A percentile compares a stretch with the other conserved stretches of the same genome.
Evolutionary conservation across 1,284 basidiomycete species (phyloP).

Genomic region (Sparassis latifolia): DNA sequence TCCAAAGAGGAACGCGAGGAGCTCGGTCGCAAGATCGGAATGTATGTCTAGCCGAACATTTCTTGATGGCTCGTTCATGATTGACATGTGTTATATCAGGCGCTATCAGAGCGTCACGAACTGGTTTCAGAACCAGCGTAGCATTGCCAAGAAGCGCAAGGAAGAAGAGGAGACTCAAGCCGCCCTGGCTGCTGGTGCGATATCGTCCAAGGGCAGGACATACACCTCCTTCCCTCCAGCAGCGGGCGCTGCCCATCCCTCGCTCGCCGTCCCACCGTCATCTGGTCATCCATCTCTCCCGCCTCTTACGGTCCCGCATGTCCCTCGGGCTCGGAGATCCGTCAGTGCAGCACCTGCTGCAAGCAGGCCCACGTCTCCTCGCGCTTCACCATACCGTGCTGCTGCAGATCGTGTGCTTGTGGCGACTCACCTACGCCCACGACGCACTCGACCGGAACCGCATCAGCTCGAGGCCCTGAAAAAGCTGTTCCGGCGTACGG

Average conservation of each 20-base stretch:
- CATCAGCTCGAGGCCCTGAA: constrained; percentile 70
- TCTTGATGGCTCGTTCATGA: not conserved
- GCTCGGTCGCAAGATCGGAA: constrained; percentile 61
- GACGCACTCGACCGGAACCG: constrained; percentile 70
- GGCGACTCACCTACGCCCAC: constrained; percentile 24
- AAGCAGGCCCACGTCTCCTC: constrained; percentile 25
- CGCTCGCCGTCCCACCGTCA: constrained; percentile 23
- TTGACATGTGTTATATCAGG: constrained; percentile 35
- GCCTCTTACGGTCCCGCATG: constrained; percentile 6
- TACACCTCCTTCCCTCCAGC: constrained; percentile 39
- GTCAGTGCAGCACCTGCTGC: constrained; percentile 20
- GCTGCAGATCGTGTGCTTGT: constrained; percentile 21
- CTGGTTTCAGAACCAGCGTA: constrained; percentile 81
- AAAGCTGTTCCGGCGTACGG: constrained; percentile 55
- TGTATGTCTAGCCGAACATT: constrained; percentile 40
- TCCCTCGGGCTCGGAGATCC: constrained; percentile 18
- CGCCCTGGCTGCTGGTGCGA: constrained; percentile 7
- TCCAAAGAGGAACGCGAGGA: constrained; percentile 56
- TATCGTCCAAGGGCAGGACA: constrained; percentile 28
- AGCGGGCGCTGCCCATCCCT: constrained; percentile 21
- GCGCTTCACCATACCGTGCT: constrained; percentile 27
- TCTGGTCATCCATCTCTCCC: constrained; percentile 22
- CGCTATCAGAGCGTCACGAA: constrained; percentile 71
- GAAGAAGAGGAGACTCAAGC: constrained; percentile 35
- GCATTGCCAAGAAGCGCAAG: constrained; percentile 60